A percentile compares a stretch with the other conserved stretches of the same genome.
Evolutionary conservation across 352 stramenopile genomes (phyloP).

Genomic region (Saprolegnia diclina): DNA sequence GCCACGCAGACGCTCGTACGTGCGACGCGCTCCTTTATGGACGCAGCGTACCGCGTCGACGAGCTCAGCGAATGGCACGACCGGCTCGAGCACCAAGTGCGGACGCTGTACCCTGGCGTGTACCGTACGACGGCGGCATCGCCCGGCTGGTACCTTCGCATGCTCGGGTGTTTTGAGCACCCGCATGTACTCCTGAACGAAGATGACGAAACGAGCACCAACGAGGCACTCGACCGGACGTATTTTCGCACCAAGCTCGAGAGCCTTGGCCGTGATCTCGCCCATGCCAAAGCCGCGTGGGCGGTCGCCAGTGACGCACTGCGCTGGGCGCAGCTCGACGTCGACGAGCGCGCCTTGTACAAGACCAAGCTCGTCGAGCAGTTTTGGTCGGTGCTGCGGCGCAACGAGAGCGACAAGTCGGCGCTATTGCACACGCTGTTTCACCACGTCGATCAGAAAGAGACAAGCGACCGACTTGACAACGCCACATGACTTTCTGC

Average conservation of each 20-base stretch:
- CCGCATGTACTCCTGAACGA: neutral
- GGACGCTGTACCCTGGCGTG: neutral
- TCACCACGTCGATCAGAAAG: slow-evolving; percentile 41
- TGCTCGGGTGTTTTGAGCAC: slow-evolving; percentile 17
- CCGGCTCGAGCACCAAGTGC: slow-evolving; percentile 42
- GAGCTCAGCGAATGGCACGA: slow-evolving; percentile 46
- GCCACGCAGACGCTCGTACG: slow-evolving; percentile 47
- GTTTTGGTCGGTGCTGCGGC: slow-evolving; percentile 65
- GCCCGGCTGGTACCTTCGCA: neutral
- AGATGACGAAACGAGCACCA: neutral
- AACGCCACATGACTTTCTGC: slow-evolving; percentile 26
- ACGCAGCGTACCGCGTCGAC: slow-evolving; percentile 55
- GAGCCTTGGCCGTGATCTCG: neutral
- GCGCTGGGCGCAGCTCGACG: slow-evolving; percentile 45
- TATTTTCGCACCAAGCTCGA: neutral
- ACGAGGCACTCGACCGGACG: neutral
- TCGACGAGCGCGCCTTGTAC: slow-evolving; percentile 67
- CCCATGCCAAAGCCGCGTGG: neutral
- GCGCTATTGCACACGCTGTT: slow-evolving; percentile 71
- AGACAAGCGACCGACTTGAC: neutral
- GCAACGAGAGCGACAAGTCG: slow-evolving; percentile 63
- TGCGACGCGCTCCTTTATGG: slow-evolving; percentile 55
- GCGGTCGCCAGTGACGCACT: neutral
- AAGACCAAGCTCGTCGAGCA: slow-evolving; percentile 71
- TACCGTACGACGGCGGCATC: neutral